Conservation (phyloP, 352 stramenopile species). For the Phytophthora pluvialis region DNA sequence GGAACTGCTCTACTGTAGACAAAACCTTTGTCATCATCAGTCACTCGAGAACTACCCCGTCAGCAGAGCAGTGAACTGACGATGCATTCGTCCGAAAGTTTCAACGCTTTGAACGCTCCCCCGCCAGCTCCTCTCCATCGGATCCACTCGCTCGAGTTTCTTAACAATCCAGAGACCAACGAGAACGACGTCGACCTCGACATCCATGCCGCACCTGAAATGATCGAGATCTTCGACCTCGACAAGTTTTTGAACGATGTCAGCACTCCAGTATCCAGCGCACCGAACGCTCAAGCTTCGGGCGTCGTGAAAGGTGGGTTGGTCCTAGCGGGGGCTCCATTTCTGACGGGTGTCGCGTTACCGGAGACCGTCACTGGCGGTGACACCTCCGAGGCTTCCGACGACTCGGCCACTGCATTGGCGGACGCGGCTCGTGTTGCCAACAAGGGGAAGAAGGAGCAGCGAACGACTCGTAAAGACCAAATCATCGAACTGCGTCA, state of each 20-base stretch:
- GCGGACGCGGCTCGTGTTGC: neutral
- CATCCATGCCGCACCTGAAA: constrained; percentile 4
- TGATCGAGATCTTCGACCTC: constrained; percentile 22
- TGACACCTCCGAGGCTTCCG: neutral
- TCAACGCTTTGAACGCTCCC: neutral
- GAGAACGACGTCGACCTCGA: constrained; percentile 3
- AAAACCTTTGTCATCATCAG: constrained; percentile 13
- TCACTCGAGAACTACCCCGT: constrained; percentile 4
- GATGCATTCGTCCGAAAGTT: neutral
- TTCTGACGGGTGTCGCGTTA: neutral
- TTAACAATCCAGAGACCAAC: neutral
- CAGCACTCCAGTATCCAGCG: neutral
- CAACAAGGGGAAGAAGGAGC: neutral
- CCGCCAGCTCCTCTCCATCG: neutral
- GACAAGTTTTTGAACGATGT: constrained; percentile 6
- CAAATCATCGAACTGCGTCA: constrained; percentile 7
- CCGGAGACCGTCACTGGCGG: neutral
- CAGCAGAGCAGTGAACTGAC: neutral
- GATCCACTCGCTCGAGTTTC: constrained; percentile 15
- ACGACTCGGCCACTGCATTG: constrained; percentile 1
- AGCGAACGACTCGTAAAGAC: constrained; percentile 20
- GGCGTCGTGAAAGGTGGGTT: neutral
- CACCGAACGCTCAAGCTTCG: neutral
- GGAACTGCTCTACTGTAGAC: no score
- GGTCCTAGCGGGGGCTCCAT: neutral